Conservation (phyloP, 768 basidiomycete species). For the Suillus spraguei region DNA sequence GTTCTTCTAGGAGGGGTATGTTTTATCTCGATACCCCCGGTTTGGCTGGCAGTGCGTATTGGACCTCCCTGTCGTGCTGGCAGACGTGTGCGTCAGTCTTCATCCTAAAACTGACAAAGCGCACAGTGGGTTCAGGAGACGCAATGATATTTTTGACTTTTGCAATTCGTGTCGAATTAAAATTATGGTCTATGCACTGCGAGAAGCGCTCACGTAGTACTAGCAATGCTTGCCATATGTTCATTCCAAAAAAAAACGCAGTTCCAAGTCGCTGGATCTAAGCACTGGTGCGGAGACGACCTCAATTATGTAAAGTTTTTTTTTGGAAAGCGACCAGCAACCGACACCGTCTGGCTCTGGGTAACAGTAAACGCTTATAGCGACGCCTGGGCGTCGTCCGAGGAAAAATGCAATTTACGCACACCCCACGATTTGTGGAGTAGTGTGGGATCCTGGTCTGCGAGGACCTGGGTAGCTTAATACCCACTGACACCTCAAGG, state of each 20-base stretch:
- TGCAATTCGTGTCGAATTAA: background rate
- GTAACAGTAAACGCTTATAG: no score
- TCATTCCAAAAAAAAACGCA: background rate
- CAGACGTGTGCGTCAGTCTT: slow-evolving; percentile 14
- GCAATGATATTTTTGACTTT: background rate
- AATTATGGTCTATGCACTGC: background rate
- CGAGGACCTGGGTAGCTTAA: no score
- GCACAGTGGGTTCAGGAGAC: background rate
- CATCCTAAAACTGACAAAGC: background rate
- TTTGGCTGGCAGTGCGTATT: slow-evolving; percentile 48
- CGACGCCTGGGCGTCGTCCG: no score
- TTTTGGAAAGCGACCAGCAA: no score
- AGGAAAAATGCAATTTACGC: no score
- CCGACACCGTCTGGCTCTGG: no score
- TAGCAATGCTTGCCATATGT: background rate
- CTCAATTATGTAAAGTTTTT: no score
- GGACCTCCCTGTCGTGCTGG: slow-evolving; percentile 56
- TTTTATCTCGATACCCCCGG: slow-evolving; percentile 41
- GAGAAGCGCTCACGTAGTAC: background rate
- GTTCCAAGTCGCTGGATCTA: background rate
- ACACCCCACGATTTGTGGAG: no score
- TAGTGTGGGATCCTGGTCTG: no score
- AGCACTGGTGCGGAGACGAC: no score
- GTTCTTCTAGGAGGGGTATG: slow-evolving; percentile 55
- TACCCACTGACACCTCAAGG: no score